phyloP scores from a whole-genome alignment of 306 rosid species.

The Trifolium pratense region DNA sequence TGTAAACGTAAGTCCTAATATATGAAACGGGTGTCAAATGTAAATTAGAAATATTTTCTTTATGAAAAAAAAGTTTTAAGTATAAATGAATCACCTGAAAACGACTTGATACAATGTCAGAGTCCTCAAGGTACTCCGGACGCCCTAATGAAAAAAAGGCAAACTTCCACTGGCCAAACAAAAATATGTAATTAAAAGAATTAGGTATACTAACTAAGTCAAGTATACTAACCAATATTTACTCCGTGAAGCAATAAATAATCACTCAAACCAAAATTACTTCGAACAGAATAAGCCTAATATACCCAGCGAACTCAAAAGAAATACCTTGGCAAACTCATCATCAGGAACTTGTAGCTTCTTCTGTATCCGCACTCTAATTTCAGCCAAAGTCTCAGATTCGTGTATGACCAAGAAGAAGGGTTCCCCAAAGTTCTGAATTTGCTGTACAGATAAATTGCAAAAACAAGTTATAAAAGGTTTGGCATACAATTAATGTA shows the following conservation, averaged over 20 bases:
- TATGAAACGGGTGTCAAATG: not conserved
- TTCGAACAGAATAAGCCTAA: not conserved
- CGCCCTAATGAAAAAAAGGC: conserved; percentile 89
- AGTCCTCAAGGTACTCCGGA: conserved; percentile 88
- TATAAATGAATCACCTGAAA: conserved; percentile 66
- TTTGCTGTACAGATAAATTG: conserved; percentile 60
- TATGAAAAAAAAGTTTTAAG: not conserved
- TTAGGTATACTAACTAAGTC: conserved; percentile 12
- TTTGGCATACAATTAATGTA: not conserved
- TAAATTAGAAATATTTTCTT: conserved; percentile 14
- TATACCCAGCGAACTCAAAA: conserved; percentile 8
- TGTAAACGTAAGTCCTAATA: conserved; percentile 20
- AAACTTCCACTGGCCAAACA: conserved; percentile 79
- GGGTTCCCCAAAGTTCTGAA: conserved; percentile 93
- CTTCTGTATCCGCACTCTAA: conserved; percentile 71
- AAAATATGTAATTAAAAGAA: conserved; percentile 14
- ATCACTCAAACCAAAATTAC: conserved; percentile 38
- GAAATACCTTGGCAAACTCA: conserved; percentile 79
- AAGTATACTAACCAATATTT: conserved; percentile 13
- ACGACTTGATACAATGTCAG: conserved; percentile 75
- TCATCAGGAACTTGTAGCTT: conserved; percentile 85
- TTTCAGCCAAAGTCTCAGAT: conserved; percentile 77
- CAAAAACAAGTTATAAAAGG: conserved; percentile 14
- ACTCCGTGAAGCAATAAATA: not conserved
- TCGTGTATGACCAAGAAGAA: conserved; percentile 89